These are phyloP conservation scores for Tuber calosporum DNA, from an alignment of 495 filamentous ascomycete species.

Conservation along the genomic window DNA sequence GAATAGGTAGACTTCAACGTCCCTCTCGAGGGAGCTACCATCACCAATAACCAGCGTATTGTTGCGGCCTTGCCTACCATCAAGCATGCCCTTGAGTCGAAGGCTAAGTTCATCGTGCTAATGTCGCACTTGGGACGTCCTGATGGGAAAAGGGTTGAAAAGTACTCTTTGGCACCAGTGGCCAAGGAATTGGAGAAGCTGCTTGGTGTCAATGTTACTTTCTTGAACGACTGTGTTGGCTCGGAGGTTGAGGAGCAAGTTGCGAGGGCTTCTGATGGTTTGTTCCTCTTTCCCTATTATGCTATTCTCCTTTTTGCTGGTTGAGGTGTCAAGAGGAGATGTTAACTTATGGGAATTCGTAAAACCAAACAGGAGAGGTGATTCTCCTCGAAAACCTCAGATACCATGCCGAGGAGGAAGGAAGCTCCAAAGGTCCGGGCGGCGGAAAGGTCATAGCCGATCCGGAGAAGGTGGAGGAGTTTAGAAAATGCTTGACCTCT, in stretches of 20 bases:
- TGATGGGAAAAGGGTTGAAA: slow-evolving; percentile 77
- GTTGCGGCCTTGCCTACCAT: slow-evolving; percentile 95
- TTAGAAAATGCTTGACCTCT: slow-evolving; percentile 89
- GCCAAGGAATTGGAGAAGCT: slow-evolving; percentile 88
- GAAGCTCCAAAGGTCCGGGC: slow-evolving; percentile 79
- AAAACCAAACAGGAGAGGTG: slow-evolving; percentile 52
- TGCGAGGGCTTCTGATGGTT: slow-evolving; percentile 65
- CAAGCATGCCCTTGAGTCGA: slow-evolving; percentile 91
- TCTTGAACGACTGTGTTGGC: slow-evolving; percentile 88
- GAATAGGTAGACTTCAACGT: slow-evolving; percentile 98
- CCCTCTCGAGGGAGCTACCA: slow-evolving; percentile 80
- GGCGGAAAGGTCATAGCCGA: slow-evolving; percentile 98
- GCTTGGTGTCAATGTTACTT: slow-evolving; percentile 66
- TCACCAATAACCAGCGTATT: slow-evolving; percentile 97
- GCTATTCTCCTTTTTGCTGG: neutral
- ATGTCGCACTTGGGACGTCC: slow-evolving; percentile 99
- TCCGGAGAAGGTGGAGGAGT: slow-evolving; percentile 81
- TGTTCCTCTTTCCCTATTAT: neutral
- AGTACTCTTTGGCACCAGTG: slow-evolving; percentile 92
- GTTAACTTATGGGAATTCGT: slow-evolving; percentile 4
- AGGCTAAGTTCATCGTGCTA: slow-evolving; percentile 88
- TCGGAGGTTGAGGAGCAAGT: slow-evolving; percentile 81
- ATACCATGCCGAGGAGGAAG: slow-evolving; percentile 97
- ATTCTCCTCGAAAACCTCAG: slow-evolving; percentile 94
- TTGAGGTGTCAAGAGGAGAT: neutral